Evolutionary conservation across 1,284 basidiomycete species (phyloP), one percentile per base, ranked within the genome.

Genomic region (Microbotryum intermedium): DNA sequence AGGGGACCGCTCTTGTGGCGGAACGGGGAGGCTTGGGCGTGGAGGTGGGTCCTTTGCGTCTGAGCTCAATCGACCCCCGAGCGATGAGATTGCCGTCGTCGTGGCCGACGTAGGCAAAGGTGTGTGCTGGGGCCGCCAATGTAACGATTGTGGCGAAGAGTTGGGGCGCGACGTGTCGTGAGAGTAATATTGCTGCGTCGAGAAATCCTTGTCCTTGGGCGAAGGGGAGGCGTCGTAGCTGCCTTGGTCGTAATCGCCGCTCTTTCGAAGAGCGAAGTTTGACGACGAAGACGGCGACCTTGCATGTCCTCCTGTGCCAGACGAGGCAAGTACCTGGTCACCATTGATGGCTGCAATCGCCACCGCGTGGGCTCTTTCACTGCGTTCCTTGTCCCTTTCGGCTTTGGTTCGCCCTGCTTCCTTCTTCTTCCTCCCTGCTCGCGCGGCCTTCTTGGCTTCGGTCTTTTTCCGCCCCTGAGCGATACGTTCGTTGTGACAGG

Each of bases 401-500:
- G 55, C 50, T 47, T 25, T 34, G 1, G n/a, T 25, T 21, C 46
- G n/a, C 28, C 54, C 39, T 1, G 26, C 23, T n/a, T 62, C 60
- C 43, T 61, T 62, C n/a, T 67, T 61, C 42, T 57, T 61, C 43
- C 58, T 49, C n/a, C 55, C 53, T 25, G 55, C 58, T 34, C 63
- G 26, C 16, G n/a, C 30, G 53, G 76, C 79, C 55, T 78, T 77
- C 71, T 82, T 82, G 29, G 79, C 81, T 76, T 97, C 90, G 2
- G 89, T 87, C 74, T 97, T 90, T 64, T 88, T 83, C 66, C 90
- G 78, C 68, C 90, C 91, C 67, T 89, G 83, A 30, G 90, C 90
- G 72, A 97, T 94, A 58, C 95, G 86, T 64, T 97, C 89, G 76
- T 93, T 95, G 74, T 98, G 95, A 72, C 94, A 98, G 56, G 84